Evolutionary conservation across 2,329 filamentous ascomycete species (phyloP), one percentile per base, ranked within the genome.

Genomic region (Aureobasidium sp.): DNA sequence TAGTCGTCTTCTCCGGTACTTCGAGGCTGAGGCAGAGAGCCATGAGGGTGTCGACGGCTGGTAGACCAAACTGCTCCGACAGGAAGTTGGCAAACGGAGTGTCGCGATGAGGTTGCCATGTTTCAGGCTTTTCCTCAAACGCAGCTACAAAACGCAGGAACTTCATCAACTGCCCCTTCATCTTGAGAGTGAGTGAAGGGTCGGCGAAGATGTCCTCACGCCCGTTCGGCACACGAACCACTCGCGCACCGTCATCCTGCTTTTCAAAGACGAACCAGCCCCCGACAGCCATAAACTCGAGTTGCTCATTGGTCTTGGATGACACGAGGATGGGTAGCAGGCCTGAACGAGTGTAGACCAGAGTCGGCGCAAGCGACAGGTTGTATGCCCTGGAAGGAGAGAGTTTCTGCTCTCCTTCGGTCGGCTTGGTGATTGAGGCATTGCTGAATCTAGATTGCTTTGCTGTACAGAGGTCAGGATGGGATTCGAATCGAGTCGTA

Each of bases 251-350:
- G 7, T n/a, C 47, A n/a, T 40, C 33, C 37, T 61, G 10, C 40
- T 47, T 74, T 69, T 61, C 77, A 69, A 86, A 86, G 60, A 96
- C 84, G 81, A 88, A 96, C 84, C 93, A 97, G 60, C 89, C 93
- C 27, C 93, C 93, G 27, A 97, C 89, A 29, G 93, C 90, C 63
- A 94, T 83, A 67, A 97, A 97, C 70, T 97, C 93, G 49, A 99
- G 82, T 75, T 96, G 92, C 23, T 87, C 84, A 69, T 93, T 93
- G 13, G 91, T 88, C 66, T 86, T 88, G 7, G 93, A 96, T 2
- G 91, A 90, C n/a, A 97, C 89, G 17, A 97, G 83, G 67, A 86
- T 82, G 9, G 85, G 83, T 5, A 97, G 78, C 35, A 97, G 80
- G 65, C 83, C 80, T 2, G 92, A 95, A 58, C 87, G 86, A 10